A percentile compares a stretch with the other conserved stretches of the same genome.
These are phyloP conservation scores for Fusarium sp. DNA, from an alignment of 2,329 filamentous ascomycete genomes.

Conservation along the genomic window DNA sequence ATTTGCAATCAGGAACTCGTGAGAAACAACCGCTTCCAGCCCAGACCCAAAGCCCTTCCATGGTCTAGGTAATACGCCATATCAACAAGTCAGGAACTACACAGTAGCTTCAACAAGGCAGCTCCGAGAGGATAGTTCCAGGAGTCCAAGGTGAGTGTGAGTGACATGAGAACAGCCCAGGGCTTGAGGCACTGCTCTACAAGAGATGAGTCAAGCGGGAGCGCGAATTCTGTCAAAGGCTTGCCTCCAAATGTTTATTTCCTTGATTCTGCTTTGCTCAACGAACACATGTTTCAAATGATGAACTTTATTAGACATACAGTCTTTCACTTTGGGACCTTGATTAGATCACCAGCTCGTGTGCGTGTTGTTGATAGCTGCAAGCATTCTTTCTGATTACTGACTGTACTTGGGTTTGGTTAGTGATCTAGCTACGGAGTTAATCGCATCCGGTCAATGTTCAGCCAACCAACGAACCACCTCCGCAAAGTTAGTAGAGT, in stretches of 20 bases:
- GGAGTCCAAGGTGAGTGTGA: background rate
- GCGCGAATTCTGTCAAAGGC: background rate
- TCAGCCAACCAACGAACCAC: constrained; percentile 22
- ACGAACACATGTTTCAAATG: background rate
- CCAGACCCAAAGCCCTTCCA: background rate
- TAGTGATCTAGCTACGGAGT: background rate
- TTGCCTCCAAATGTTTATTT: background rate
- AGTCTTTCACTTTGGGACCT: background rate
- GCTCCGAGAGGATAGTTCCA: constrained; percentile 5
- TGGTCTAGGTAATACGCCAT: background rate
- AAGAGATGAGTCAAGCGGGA: background rate
- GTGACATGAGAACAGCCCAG: background rate
- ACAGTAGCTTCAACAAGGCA: background rate
- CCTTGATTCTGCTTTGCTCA: background rate
- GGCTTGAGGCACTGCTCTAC: background rate
- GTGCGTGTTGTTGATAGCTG: background rate
- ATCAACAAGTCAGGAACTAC: background rate
- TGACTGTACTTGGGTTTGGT: background rate
- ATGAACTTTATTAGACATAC: background rate
- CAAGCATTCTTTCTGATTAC: background rate
- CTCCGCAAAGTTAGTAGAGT: background rate
- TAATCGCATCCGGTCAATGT: constrained; percentile 39
- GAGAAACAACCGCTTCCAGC: constrained; percentile 1
- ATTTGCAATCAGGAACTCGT: background rate
- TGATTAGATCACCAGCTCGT: background rate